phyloP scores from a whole-genome alignment of 176 grass and related monocot genomes.

The Paspalum notatum region DNA sequence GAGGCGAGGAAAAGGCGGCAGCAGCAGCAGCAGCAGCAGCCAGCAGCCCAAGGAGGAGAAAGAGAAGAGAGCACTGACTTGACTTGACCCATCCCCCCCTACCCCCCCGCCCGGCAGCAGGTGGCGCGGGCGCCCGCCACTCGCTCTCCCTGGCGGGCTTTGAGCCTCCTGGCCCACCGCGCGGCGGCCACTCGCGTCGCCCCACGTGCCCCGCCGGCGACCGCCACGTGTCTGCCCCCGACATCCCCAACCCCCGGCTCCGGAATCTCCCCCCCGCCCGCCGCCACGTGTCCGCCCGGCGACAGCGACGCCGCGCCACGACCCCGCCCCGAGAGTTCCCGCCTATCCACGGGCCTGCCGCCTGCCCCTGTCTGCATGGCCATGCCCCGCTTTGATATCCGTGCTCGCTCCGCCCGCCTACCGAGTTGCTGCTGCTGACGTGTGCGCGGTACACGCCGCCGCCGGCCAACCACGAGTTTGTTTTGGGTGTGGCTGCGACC shows the following conservation, averaged over 20 bases:
- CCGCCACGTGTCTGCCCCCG: constrained; percentile 37
- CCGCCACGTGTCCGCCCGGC: not conserved
- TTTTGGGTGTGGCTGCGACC: too few species aligned
- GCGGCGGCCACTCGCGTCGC: constrained; percentile 5
- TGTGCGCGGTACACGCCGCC: constrained; percentile 7
- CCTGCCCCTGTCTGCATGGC: too few species aligned
- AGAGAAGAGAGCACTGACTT: not conserved
- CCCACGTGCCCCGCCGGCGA: not conserved
- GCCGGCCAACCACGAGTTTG: constrained; percentile 14
- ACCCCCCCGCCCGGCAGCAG: not conserved
- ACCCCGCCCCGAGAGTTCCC: not conserved
- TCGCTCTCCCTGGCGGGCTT: not conserved
- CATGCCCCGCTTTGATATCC: constrained; percentile 38
- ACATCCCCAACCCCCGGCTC: too few species aligned
- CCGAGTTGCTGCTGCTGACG: constrained; percentile 4
- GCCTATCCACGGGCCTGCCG: not conserved
- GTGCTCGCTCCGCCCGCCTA: constrained; percentile 4
- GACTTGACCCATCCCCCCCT: not conserved
- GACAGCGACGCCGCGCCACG: constrained; percentile 13
- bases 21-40: too few species aligned
- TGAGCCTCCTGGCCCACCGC: not conserved
- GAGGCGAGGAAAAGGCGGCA: not conserved
- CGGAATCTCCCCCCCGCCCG: not conserved
- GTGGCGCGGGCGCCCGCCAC: constrained; percentile 28
- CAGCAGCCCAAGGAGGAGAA: not conserved